Base-by-base conservation (phyloP, 805 yeast species). In the Lipomyces yamanashiensis region DNA sequence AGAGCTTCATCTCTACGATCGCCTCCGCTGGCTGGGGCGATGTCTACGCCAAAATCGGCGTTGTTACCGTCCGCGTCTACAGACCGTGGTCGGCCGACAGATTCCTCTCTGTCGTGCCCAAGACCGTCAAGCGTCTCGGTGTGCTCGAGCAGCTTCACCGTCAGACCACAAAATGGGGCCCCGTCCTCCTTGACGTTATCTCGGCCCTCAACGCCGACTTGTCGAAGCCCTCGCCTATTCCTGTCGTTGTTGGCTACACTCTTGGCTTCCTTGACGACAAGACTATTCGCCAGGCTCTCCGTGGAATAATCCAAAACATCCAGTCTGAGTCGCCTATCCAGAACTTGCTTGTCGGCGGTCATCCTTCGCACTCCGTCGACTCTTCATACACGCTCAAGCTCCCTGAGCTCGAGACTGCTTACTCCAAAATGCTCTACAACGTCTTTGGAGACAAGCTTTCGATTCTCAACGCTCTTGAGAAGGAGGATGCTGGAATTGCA, bases 101-200 rank as follows among this genome's bases (percentile, higher is more conserved):
- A 15, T 77, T 90, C 36, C 77, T 84, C 55, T 68, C 77, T 0
- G 71, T 77, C 1, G 74, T 89, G 48, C 92, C 93, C 34, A 66
- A 80, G 1, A 74, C 85, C 8, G 84, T 85, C 59, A 79, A 80
- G 64, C 80, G 82, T 34, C 78, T 92, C 57, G 83, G 85, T 12
- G 82, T 88, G 17, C 79, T 89, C 28, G 89, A 89, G 72, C 96
- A 92, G 77, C 80, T 88, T 48, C 76, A 82, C 13, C 68, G 70
- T 15, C 72, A 71, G 54, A 73, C 77, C 15, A 75, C 79, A 9
- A 77, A 77, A n/a, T 87, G 89, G 76, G 84, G 89, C 15, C 90
- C 93, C 2, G 79, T 92, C 48, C 80, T 88, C 69, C 82, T 92
- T 68, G 97, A 92, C 72, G 84, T 91, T 69, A 84, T 92, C 74